These are phyloP conservation scores for Postia placenta DNA, from an alignment of 768 basidiomycete genomes.

Conservation along the genomic window DNA sequence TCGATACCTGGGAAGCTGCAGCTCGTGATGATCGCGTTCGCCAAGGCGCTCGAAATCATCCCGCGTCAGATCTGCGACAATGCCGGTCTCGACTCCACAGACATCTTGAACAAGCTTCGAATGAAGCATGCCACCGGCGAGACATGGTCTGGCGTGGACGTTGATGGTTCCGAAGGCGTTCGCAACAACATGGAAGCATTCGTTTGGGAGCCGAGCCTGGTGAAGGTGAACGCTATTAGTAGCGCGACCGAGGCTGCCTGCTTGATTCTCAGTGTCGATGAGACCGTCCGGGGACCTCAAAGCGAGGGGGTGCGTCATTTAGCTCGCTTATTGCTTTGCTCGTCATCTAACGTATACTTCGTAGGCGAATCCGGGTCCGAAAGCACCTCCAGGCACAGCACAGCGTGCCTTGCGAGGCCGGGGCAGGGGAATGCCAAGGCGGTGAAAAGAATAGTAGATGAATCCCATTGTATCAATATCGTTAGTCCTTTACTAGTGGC, in stretches of 20 bases:
- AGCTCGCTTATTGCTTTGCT: not conserved
- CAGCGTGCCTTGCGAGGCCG: constrained; percentile 81
- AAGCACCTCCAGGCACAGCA: constrained; percentile 86
- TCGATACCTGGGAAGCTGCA: constrained; percentile 95
- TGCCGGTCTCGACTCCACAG: constrained; percentile 95
- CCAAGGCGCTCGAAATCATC: constrained; percentile 95
- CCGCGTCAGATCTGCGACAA: constrained; percentile 99
- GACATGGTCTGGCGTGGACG: constrained; percentile 91
- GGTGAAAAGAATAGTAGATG: constrained; percentile 33
- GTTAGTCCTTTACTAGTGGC: not conserved
- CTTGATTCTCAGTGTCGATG: constrained; percentile 92
- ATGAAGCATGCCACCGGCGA: constrained; percentile 92
- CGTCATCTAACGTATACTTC: constrained; percentile 14
- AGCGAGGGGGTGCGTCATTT: constrained; percentile 71
- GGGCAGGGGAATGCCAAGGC: constrained; percentile 76
- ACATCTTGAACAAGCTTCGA: constrained; percentile 93
- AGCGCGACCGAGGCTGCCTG: constrained; percentile 97
- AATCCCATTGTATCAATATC: constrained; percentile 16
- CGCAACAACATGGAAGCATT: constrained; percentile 97
- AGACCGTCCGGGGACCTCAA: constrained; percentile 94
- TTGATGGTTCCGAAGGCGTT: constrained; percentile 83
- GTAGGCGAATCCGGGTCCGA: constrained; percentile 79
- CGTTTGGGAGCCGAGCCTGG: constrained; percentile 96
- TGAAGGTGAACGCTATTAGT: constrained; percentile 92
- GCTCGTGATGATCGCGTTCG: constrained; percentile 90